Conservation (phyloP, 2,329 filamentous ascomycete genomes). For the Fusarium sp. region DNA sequence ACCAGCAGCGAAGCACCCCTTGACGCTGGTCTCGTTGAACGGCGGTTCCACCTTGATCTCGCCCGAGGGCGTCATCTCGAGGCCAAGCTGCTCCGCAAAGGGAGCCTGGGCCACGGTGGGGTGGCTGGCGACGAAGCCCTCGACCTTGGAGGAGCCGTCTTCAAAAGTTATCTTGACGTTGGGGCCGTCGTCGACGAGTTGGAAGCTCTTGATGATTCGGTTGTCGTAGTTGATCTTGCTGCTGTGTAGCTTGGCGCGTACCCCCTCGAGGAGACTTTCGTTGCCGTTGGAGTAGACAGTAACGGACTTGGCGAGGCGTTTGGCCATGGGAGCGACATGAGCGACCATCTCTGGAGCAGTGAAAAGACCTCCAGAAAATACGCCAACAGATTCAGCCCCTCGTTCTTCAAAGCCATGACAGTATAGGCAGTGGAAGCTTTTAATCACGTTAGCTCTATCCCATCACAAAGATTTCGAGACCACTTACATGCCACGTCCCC, state of each 20-base stretch:
- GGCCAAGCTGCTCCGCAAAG: conserved; percentile 55
- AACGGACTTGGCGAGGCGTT: conserved; percentile 54
- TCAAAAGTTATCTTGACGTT: conserved; percentile 52
- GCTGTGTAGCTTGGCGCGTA: conserved; percentile 44
- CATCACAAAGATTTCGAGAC: neutral
- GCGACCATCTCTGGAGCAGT: conserved; percentile 46
- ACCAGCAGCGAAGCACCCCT: conserved; percentile 64
- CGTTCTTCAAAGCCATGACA: conserved; percentile 70
- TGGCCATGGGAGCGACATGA: conserved; percentile 56
- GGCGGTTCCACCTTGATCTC: conserved; percentile 56
- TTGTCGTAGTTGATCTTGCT: conserved; percentile 52
- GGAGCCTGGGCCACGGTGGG: conserved; percentile 51
- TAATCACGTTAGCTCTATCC: neutral
- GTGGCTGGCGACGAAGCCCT: conserved; percentile 55
- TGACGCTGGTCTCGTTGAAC: conserved; percentile 60
- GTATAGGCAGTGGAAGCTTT: conserved; percentile 67
- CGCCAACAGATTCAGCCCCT: conserved; percentile 55
- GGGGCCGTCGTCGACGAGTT: conserved; percentile 40
- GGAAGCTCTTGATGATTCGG: conserved; percentile 44
- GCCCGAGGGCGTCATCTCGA: conserved; percentile 54
- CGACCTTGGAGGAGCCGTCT: conserved; percentile 49
- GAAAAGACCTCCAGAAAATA: conserved; percentile 56
- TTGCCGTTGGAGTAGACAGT: conserved; percentile 64
- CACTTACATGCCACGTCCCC: conserved; percentile 61
- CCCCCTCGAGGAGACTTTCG: conserved; percentile 42